phyloP scores from a whole-genome alignment of 2,329 filamentous ascomycete genomes.

The Aspergillus fructus region DNA sequence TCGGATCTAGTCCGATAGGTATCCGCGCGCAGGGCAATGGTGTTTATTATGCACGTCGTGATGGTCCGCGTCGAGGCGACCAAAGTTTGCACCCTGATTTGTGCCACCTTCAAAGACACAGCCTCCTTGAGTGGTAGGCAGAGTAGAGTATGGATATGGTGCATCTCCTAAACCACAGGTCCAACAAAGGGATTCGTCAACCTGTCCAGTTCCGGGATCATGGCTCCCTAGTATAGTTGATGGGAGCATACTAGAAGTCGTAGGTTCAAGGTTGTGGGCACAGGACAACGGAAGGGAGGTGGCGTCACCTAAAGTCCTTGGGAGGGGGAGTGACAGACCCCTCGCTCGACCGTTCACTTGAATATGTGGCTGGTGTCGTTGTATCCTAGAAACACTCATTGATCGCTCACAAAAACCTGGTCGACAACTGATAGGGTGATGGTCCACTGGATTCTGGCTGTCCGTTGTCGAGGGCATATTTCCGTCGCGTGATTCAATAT shows the following conservation, averaged over 20 bases:
- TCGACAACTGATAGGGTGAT: conserved; percentile 17
- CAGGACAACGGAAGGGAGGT: conserved; percentile 14
- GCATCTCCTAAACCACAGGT: not conserved
- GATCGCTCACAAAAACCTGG: conserved; percentile 16
- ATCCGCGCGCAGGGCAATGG: not conserved
- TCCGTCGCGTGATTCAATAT: conserved; percentile 3
- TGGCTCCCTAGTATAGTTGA: not conserved
- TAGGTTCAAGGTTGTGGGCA: conserved; percentile 11
- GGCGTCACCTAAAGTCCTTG: not conserved
- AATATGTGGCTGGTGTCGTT: conserved; percentile 11
- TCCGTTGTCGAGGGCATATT: not conserved
- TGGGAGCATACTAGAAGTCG: not conserved
- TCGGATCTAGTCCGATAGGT: not conserved
- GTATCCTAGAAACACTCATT: conserved; percentile 15
- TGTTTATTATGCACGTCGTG: not conserved
- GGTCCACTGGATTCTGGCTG: conserved; percentile 16
- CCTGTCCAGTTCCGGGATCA: not conserved
- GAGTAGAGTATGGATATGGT: not conserved
- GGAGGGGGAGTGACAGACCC: conserved; percentile 13
- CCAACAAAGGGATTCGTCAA: not conserved
- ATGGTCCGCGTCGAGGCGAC: not conserved
- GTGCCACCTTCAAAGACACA: not conserved
- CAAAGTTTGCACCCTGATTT: not conserved
- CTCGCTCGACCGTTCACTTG: conserved; percentile 6
- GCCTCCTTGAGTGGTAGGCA: not conserved